Conservation (phyloP, 768 basidiomycete genomes). For the Porphyrellus cyaneotinctus region DNA sequence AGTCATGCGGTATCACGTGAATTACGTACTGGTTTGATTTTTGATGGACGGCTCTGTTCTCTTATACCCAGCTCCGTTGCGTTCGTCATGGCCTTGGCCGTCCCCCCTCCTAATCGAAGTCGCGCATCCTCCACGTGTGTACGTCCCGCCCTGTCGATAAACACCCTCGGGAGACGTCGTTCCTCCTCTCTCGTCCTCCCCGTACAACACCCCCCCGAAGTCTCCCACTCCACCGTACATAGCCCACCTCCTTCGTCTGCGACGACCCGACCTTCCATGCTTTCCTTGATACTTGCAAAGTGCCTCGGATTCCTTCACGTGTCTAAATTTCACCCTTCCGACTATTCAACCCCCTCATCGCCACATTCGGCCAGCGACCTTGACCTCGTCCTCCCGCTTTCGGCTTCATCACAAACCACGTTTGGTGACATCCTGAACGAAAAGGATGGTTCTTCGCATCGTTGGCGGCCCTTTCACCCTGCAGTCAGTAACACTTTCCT, state of each 20-base stretch:
- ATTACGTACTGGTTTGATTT: slow-evolving; percentile 26
- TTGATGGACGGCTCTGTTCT: slow-evolving; percentile 8
- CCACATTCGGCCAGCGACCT: slow-evolving; percentile 37
- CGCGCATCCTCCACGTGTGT: slow-evolving; percentile 61
- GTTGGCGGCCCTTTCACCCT: slow-evolving; percentile 31
- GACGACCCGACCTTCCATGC: slow-evolving; percentile 40
- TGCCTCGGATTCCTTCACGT: slow-evolving; percentile 52
- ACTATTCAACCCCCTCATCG: slow-evolving; percentile 46
- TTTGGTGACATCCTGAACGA: slow-evolving; percentile 43
- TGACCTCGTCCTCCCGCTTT: slow-evolving; percentile 52
- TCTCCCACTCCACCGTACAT: neutral
- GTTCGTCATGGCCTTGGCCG: slow-evolving; percentile 29
- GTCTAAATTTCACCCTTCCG: slow-evolving; percentile 36
- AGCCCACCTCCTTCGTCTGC: slow-evolving; percentile 6
- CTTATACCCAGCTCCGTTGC: neutral
- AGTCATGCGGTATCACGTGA: slow-evolving; percentile 5
- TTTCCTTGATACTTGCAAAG: slow-evolving; percentile 46
- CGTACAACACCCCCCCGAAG: slow-evolving; percentile 14
- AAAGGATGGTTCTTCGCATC: slow-evolving; percentile 31
- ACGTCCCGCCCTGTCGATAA: slow-evolving; percentile 47
- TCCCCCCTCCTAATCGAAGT: slow-evolving; percentile 44
- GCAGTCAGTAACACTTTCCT: slow-evolving; percentile 29
- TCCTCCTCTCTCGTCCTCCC: slow-evolving; percentile 46
- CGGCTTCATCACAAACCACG: slow-evolving; percentile 46
- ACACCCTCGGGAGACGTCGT: slow-evolving; percentile 52